Evolutionary conservation across 2,329 filamentous ascomycete genomes (phyloP).

Genomic region (Magnaporthiopsis rhizophila): DNA sequence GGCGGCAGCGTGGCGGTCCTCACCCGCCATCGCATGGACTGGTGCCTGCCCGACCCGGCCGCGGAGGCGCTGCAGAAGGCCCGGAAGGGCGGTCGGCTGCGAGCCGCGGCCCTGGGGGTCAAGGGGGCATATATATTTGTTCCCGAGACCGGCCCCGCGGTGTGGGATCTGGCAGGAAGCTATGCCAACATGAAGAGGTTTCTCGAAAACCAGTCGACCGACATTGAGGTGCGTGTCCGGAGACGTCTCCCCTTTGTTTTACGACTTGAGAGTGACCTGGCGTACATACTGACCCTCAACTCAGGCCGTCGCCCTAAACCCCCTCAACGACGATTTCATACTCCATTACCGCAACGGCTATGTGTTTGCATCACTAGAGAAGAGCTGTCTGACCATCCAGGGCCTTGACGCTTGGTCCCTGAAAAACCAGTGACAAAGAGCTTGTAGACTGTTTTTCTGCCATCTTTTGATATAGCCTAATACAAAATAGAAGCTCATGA

Average conservation of each 20-base stretch:
- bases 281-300: neutral
- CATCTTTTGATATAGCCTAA: neutral
- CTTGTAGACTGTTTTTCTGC: neutral
- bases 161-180: neutral
- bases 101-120: neutral
- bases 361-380: neutral
- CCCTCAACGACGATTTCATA: neutral
- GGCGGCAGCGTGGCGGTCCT: neutral
- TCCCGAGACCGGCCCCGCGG: neutral
- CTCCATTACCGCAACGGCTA: neutral
- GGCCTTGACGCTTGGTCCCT: neutral
- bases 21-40: neutral
- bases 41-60: neutral
- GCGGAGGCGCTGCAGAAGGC: neutral
- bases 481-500: neutral
- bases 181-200: neutral
- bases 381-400: neutral
- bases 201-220: neutral
- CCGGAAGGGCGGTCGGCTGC: neutral
- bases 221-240: conserved; percentile 1
- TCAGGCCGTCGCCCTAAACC: neutral
- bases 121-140: neutral
- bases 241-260: too few relatives aligned
- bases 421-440: neutral
- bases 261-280: too few relatives aligned